Evolutionary conservation across 2,329 filamentous ascomycete genomes (phyloP), one percentile per base, ranked within the genome.

Genomic region (Pseudocercospora fijiensis): DNA sequence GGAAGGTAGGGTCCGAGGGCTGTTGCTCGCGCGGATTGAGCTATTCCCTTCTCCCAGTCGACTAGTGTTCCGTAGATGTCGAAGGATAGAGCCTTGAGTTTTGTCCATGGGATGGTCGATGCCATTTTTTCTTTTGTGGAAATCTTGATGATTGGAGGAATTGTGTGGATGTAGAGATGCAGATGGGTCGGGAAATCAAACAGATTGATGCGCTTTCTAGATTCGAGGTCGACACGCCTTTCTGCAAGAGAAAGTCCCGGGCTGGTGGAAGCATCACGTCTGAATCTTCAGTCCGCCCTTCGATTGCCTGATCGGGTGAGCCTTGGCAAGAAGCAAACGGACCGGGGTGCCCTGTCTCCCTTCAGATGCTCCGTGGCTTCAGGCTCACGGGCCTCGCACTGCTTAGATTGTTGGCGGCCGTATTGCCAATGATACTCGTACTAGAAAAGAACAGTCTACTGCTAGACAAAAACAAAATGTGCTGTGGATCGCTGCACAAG

Each of bases 51-150:
- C 75, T 92, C 88, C 89, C 89, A 92, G 79, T 93, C 89, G 65
- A 93, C 85, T 3, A 93, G 83, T 0, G 90, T 94, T 75, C 90
- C 90, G 76, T 90, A 93, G 79, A 90, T 87, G 77, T 94, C 90
- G 77, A 93, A 92, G 71, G 86, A 87, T 57, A 91, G 84, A 64
- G 85, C 76, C 60, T 74, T 75, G 65, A 74, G 60, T 16, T 69
- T 52, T 4, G 64, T 67, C 73, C 73, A 75, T 43, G 71, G 66
- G 49, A 74, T 71, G 18, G 57, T 51, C 41, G 71, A 65, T 51
- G 71, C 59, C 70, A 72, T 72, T 13, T 27, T 67, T 52, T n/a
- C n/a, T n/a, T n/a, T n/a, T n/a, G n/a, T n/a, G n/a, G 33, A 27
- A 55, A 3, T 20, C 3, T 6, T 20, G 11, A 10, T 51, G 11